phyloP scores from a whole-genome alignment of 108 stramenopile species.

The Nitzschia putrida region DNA sequence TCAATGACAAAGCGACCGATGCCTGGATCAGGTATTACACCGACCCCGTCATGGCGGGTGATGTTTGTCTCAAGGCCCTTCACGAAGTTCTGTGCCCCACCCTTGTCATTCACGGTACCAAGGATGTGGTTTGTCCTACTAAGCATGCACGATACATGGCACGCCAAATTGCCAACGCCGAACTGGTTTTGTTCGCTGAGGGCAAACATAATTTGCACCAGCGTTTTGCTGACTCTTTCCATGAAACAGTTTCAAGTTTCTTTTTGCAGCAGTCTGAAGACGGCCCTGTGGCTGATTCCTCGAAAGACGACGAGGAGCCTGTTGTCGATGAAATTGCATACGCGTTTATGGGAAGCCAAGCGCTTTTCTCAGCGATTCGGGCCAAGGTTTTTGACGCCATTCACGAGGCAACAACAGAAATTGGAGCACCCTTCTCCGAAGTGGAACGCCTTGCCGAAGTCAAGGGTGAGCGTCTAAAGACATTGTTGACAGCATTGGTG shows the following conservation, averaged over 20 bases:
- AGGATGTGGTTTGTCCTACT: constrained; percentile 20
- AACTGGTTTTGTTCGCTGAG: constrained; percentile 15
- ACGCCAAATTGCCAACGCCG: constrained; percentile 18
- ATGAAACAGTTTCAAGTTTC: constrained; percentile 11
- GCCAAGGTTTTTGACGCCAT: constrained; percentile 26
- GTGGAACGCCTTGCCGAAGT: background rate
- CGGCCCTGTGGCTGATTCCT: background rate
- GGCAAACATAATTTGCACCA: constrained; percentile 39
- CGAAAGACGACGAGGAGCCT: constrained; percentile 2
- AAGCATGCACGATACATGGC: constrained; percentile 24
- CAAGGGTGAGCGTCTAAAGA: constrained; percentile 19
- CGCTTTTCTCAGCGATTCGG: constrained; percentile 17
- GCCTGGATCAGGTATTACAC: constrained; percentile 21
- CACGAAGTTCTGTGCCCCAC: constrained; percentile 28
- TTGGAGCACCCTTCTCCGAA: constrained; percentile 11
- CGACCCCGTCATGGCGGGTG: constrained; percentile 1
- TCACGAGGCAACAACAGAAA: background rate
- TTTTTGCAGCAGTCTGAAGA: background rate
- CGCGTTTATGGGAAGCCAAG: constrained; percentile 37
- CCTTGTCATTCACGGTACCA: constrained; percentile 25
- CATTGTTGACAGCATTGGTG: constrained; percentile 29
- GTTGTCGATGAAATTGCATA: constrained; percentile 32
- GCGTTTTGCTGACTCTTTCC: constrained; percentile 18
- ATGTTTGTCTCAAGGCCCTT: constrained; percentile 11
- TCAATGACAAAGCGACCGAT: constrained; percentile 30